Evolutionary conservation across 345 rosid species (phyloP).

Genomic region (Citrus sinensis): DVS_A1.0 CM039166.1:14444001-14444500

Average conservation of each 20-base stretch:
- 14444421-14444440: slow-evolving; percentile 72
- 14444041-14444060: slow-evolving; percentile 59
- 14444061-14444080: slow-evolving; percentile 61
- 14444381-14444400: slow-evolving; percentile 40
- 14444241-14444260: slow-evolving; percentile 77
- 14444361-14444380: slow-evolving; percentile 44
- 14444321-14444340: slow-evolving; percentile 67
- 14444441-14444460: slow-evolving; percentile 84
- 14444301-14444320: slow-evolving; percentile 97
- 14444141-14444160: slow-evolving; percentile 84
- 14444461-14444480: slow-evolving; percentile 81
- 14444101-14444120: slow-evolving; percentile 63
- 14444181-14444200: slow-evolving; percentile 80
- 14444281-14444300: slow-evolving; percentile 91
- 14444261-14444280: slow-evolving; percentile 88
- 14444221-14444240: slow-evolving; percentile 74
- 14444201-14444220: slow-evolving; percentile 69
- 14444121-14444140: slow-evolving; percentile 89
- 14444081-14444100: slow-evolving; percentile 65
- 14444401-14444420: slow-evolving; percentile 61
- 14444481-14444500: slow-evolving; percentile 89
- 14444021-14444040: slow-evolving; percentile 62
- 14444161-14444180: slow-evolving; percentile 86
- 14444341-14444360: slow-evolving; percentile 71
- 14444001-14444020: slow-evolving; percentile 74